Conservation (phyloP, 2,329 filamentous ascomycete genomes). For the Ceratocystis destructans region DNA sequence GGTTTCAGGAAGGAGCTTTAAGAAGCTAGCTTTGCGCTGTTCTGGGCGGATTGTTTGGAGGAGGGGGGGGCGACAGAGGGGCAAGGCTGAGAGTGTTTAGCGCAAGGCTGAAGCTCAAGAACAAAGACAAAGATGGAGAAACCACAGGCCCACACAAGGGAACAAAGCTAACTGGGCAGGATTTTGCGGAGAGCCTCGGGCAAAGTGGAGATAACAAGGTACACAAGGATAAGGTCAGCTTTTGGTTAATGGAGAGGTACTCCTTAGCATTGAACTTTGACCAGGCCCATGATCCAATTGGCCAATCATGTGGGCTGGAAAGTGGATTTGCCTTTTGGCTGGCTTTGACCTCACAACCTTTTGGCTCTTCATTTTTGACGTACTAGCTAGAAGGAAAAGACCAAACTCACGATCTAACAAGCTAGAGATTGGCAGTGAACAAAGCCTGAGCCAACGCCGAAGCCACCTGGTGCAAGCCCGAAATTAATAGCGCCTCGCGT, state of each 20-base stretch:
- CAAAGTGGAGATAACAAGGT: conserved; percentile 16
- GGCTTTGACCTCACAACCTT: conserved; percentile 20
- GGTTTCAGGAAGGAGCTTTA: not conserved
- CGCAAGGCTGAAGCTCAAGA: not conserved
- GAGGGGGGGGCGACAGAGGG: not conserved
- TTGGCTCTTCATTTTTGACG: not conserved
- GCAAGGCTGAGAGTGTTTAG: conserved; percentile 12
- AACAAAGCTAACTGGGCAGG: not conserved
- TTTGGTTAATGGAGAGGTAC: conserved; percentile 11
- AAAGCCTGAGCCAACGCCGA: not conserved
- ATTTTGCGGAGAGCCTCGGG: conserved; percentile 16
- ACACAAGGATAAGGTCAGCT: conserved; percentile 1
- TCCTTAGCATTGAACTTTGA: conserved; percentile 13
- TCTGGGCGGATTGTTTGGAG: not conserved
- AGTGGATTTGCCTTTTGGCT: conserved; percentile 18
- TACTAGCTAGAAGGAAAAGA: not conserved
- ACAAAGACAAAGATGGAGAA: conserved; percentile 13
- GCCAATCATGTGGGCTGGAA: conserved; percentile 28
- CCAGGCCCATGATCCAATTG: conserved; percentile 25
- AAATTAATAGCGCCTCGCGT: not conserved
- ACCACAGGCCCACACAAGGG: not conserved
- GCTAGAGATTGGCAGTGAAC: not conserved
- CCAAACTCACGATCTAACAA: not conserved
- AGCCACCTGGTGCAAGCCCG: not conserved
- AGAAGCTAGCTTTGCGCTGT: not conserved